Evolutionary conservation across 2,329 filamentous ascomycete genomes (phyloP).

Genomic region (Aspergillus pseudoviridinutans): DNA sequence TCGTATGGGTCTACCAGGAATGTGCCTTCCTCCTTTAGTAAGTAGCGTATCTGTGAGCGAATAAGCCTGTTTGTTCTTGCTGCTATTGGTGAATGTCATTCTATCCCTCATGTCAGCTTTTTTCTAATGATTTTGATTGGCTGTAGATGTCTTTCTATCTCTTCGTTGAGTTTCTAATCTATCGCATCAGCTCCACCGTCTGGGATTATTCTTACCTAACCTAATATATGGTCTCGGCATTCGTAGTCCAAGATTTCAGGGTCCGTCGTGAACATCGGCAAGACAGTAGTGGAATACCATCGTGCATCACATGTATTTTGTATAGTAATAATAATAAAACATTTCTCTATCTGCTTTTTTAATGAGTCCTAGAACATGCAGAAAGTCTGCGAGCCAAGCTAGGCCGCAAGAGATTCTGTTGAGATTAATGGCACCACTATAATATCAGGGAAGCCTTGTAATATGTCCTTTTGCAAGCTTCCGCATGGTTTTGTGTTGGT

Average conservation of each 20-base stretch:
- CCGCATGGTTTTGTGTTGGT: too few relatives aligned
- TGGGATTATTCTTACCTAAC: background rate
- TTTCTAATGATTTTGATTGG: conserved; percentile 15
- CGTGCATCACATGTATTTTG: background rate
- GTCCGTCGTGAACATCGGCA: background rate
- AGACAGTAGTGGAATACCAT: too few relatives aligned
- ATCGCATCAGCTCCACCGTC: conserved; percentile 2
- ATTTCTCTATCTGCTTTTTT: background rate
- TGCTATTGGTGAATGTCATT: conserved; percentile 19
- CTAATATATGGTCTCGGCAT: conserved; percentile 4
- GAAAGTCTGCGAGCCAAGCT: too few relatives aligned
- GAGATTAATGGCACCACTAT: too few relatives aligned
- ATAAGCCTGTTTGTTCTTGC: conserved; percentile 24
- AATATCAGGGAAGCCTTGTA: too few relatives aligned
- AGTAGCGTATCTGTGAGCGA: conserved; percentile 14
- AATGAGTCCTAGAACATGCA: too few relatives aligned
- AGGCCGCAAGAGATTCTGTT: too few relatives aligned
- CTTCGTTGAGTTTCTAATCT: conserved; percentile 2
- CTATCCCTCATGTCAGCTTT: conserved; percentile 13
- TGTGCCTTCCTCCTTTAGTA: conserved; percentile 18
- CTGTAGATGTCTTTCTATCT: background rate
- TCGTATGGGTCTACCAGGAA: conserved; percentile 13
- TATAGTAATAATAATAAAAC: background rate
- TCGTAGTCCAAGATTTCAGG: background rate
- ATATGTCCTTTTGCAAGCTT: too few relatives aligned